A percentile compares a stretch with the other conserved stretches of the same genome.
These are phyloP conservation scores for Aspergillus sclerotiicarbonarius DNA, from an alignment of 495 filamentous ascomycete species.

Conservation along the genomic window DNA sequence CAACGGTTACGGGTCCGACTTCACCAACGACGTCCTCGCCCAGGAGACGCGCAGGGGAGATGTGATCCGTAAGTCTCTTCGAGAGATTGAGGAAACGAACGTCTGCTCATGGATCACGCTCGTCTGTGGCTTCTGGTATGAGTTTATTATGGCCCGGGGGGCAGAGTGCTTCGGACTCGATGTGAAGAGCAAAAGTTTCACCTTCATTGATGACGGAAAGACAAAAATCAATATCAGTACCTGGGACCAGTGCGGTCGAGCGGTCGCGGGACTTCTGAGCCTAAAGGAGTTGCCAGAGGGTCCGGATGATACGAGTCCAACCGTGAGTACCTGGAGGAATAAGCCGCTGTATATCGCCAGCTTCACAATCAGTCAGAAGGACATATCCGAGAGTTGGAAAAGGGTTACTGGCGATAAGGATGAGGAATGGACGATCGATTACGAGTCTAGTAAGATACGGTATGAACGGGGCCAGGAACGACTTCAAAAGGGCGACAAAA, in stretches of 20 bases:
- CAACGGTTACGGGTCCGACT: slow-evolving; percentile 53
- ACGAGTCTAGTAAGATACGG: slow-evolving; percentile 42
- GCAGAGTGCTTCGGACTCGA: slow-evolving; percentile 47
- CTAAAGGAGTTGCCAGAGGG: slow-evolving; percentile 48
- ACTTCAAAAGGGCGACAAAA: slow-evolving; percentile 45
- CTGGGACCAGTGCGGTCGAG: slow-evolving; percentile 46
- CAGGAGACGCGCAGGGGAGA: slow-evolving; percentile 21
- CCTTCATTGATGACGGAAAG: slow-evolving; percentile 52
- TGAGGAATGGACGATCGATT: slow-evolving; percentile 54
- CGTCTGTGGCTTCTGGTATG: slow-evolving; percentile 53
- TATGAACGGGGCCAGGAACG: slow-evolving; percentile 43
- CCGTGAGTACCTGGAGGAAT: slow-evolving; percentile 40
- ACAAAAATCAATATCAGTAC: slow-evolving; percentile 40
- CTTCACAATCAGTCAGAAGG: slow-evolving; percentile 51
- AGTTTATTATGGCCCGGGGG: slow-evolving; percentile 43
- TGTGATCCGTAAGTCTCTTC: slow-evolving; percentile 9
- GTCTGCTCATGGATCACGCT: slow-evolving; percentile 49
- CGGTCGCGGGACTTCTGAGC: slow-evolving; percentile 45
- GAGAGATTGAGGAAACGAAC: slow-evolving; percentile 43
- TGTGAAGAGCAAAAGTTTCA: slow-evolving; percentile 38
- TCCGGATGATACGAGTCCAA: slow-evolving; percentile 37
- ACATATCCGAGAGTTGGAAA: slow-evolving; percentile 53
- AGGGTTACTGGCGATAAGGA: slow-evolving; percentile 49
- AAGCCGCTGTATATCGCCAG: slow-evolving; percentile 43
- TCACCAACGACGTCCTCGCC: slow-evolving; percentile 19